Evolutionary conservation across 129 eudicot species (phyloP), one percentile per base, ranked within the genome.

Genomic region (Smallanthus sonchifolius): DNA sequence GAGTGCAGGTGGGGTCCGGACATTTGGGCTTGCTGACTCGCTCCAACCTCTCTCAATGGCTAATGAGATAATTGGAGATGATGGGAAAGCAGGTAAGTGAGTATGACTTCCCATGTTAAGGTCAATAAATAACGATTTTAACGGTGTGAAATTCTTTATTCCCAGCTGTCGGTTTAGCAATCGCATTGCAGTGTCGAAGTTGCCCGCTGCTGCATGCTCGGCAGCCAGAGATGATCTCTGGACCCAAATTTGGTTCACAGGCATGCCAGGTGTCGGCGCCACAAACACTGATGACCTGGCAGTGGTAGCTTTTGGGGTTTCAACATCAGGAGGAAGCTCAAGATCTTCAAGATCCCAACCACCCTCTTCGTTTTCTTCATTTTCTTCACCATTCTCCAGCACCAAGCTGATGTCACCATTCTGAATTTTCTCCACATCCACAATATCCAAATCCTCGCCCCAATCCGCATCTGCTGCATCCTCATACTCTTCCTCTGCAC

Each of bases 301-400:
- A 32, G 71, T 82, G 10, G 17, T 9, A 38, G 76, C 51, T 71
- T 82, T 87, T 0, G 88, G 88, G 15, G 92, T 87, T 17, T 81
- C 88, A 37, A 77, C 69, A 15, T 84, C 89, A 2, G 83, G 83
- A 8, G 88, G 92, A 54, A 87, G 89, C 48, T 84, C 92, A 17
- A 87, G 81, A 77, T 87, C 92, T 65, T 87, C 92, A 30, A 87
- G 86, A 73, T 82, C 92, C 92, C 92, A 87, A 44, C 92, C 92
- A 6, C 83, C 85, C 59, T 81, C 92, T 0, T 84, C 88, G 17
- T 76, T 59, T 17, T 82, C 92, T 65, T 77, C 86, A n/a, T 59
- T 45, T 20, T 16, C 80, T 45, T 81, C 87, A 6, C 54, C 87
- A 20, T 77, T 87, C 3, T 82, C 92, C 61, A 76, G 32, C 28